Conservation (phyloP, 371 early-diverging fungal species). For the Mortierella sp. region DNA sequence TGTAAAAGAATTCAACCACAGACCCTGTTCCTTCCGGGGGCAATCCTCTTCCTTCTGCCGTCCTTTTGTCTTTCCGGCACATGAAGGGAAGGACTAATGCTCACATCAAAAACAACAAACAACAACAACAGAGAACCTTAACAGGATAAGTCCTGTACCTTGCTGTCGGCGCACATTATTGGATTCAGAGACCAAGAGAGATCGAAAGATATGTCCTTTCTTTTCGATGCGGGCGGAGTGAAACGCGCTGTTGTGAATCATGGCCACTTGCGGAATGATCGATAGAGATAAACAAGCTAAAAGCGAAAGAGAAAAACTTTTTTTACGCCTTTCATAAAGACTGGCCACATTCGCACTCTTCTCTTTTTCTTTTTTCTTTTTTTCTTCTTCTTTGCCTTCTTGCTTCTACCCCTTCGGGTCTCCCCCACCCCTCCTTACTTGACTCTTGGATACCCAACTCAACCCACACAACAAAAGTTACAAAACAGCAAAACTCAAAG, state of each 20-base stretch:
- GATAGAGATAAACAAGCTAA: background rate
- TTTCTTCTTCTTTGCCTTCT: slow-evolving; percentile 1
- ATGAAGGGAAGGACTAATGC: background rate
- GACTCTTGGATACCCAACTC: background rate
- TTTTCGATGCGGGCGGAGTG: background rate
- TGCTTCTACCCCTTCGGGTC: background rate
- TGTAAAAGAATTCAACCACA: too few species aligned
- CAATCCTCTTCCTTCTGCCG: background rate
- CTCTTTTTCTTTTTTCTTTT: background rate
- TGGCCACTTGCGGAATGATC: background rate
- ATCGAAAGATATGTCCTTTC: background rate
- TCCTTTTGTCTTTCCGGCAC: background rate
- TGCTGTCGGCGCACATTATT: background rate
- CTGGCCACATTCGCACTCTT: background rate
- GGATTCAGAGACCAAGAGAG: background rate
- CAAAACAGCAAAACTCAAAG: background rate
- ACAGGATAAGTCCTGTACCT: background rate
- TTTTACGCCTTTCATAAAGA: slow-evolving; percentile 2
- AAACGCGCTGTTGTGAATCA: slow-evolving; percentile 13
- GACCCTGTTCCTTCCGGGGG: too few species aligned
- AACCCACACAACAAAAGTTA: background rate
- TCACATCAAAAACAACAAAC: background rate
- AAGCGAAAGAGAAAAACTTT: slow-evolving; percentile 6
- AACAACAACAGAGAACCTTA: background rate
- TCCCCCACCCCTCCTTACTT: background rate